Base-by-base conservation (phyloP, 1,284 basidiomycete species). In the Trametes sp. region DNA sequence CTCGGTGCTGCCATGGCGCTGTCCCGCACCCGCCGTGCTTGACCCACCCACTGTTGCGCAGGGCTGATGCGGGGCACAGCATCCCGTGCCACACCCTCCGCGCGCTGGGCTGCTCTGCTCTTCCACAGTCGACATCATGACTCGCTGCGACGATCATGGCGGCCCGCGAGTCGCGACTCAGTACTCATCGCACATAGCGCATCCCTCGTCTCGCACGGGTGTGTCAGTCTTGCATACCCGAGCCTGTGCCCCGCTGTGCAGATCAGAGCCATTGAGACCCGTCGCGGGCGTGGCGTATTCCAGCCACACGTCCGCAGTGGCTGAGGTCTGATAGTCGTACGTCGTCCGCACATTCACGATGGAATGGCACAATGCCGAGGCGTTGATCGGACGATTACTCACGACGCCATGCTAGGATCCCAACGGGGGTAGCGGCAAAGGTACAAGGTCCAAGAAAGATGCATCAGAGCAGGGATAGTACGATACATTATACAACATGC, bases 401-500 rank as follows among this genome's bases (percentile, higher is more conserved):
- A 19, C 38, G 38, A 41, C 45, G 45, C n/a, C n/a, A n/a, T n/a
- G n/a, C n/a, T n/a, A n/a, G n/a, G n/a, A n/a, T n/a, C n/a, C n/a
- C n/a, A n/a, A n/a, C n/a, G n/a, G n/a, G n/a, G n/a, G n/a, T n/a
- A n/a, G n/a, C n/a, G n/a, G n/a, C n/a, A n/a, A n/a, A n/a, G n/a
- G n/a, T n/a, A n/a, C n/a, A n/a, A 35, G 21, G 35, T 28, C 11
- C 26, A 38, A 45, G 50, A 46, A 57, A 33, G 31, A 24, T 53
- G 23, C 33, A 53, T 53, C 57, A 53, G 50, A 45, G 35, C 50
- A 53, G 33, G 10, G 48, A 29, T 46, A 46, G 23, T 46, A 38
- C 52, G 24, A 44, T 59, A 53, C 41, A 28, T 45, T 41, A 59
- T 59, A 59, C 51, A 59, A 45, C 57, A 50, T 29, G 38, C 52